Evolutionary conservation across 495 filamentous ascomycete species (phyloP).

Genomic region (Bombardia bombarda): DNA sequence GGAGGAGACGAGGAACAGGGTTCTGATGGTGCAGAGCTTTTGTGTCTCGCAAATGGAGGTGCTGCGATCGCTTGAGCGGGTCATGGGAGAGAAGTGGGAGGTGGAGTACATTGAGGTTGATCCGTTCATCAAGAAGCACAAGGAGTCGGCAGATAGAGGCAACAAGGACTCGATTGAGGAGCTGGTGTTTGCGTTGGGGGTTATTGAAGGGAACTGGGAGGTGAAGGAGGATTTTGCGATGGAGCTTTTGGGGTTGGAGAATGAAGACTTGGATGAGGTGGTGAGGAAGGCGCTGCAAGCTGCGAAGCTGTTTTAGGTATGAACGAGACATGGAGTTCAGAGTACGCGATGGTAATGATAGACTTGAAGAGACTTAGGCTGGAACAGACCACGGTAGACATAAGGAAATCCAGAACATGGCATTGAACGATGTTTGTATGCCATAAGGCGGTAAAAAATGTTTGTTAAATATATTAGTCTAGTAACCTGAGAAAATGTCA

Average conservation of each 20-base stretch:
- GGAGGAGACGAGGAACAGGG: slow-evolving; percentile 35
- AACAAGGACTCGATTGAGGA: slow-evolving; percentile 16
- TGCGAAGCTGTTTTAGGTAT: too few species aligned
- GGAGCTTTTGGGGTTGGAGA: slow-evolving; percentile 18
- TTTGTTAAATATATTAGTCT: too few species aligned
- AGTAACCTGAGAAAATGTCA: too few species aligned
- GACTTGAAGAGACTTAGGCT: too few species aligned
- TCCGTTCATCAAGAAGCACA: slow-evolving; percentile 12
- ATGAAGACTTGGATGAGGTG: slow-evolving; percentile 20
- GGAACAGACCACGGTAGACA: too few species aligned
- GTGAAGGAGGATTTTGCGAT: slow-evolving; percentile 17
- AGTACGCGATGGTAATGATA: too few species aligned
- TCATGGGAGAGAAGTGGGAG: slow-evolving; percentile 12
- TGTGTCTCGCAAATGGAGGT: slow-evolving; percentile 38
- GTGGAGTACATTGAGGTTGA: slow-evolving; percentile 7
- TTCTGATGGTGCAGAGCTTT: slow-evolving; percentile 36
- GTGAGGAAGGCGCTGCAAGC: slow-evolving; percentile 11
- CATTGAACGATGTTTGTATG: too few species aligned
- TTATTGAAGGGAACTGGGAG: slow-evolving; percentile 20
- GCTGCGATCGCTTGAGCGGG: slow-evolving; percentile 32
- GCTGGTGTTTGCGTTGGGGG: slow-evolving; percentile 22
- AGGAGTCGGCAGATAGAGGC: slow-evolving; percentile 9
- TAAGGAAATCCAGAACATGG: too few species aligned
- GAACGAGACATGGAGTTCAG: too few species aligned
- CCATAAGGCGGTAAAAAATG: too few species aligned